Evolutionary conservation across 2,329 filamentous ascomycete genomes (phyloP), one percentile per base, ranked within the genome.

Genomic region (Ilyonectria mors-panacis): DNA sequence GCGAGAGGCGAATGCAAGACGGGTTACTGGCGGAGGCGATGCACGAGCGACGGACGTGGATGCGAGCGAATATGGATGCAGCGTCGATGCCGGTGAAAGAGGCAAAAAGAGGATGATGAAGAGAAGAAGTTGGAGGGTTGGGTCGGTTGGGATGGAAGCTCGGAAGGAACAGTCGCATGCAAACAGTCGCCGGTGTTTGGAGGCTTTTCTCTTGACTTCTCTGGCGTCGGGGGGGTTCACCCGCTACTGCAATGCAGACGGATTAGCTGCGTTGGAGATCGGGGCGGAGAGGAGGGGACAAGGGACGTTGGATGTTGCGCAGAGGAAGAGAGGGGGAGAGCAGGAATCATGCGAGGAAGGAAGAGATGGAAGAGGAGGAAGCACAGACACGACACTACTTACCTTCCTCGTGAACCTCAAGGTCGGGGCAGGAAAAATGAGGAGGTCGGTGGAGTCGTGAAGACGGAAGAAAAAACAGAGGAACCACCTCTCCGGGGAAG

Each of bases 381-480:
- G 77, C 67, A 64, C 59, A 59, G 59, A 48, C 55, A 58, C 28
- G 63, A 51, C 47, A 56, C 55, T 67, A 65, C 67, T 69, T 64
- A 65, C 67, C 64, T 69, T 69, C 60, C 64, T 67, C 48, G 39
- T 47, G 59, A 69, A 55, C 67, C 67, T 67, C 60, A 74, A 77
- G 77, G 76, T 74, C 73, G 76, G 75, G 76, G 57, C 64, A 63
- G 68, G 69, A 72, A 76, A 76, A 75, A 73, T 73, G 74, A 78
- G 75, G 78, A 77, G 77, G 77, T 79, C 78, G 78, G 77, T 71
- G 75, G 70, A 76, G 76, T 78, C 77, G 75, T 78, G 74, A 80
- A 75, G 77, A 76, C 72, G 71, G 75, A 76, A 75, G 72, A 73
- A 73, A 73, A 74, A 76, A 67, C 68, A 69, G 70, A 73, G 68